Percentiles rank a stretch among this genome's conserved stretches.
Conservation (phyloP, 202 grass and related monocot genomes). For the Eragrostis tef region DNA sequence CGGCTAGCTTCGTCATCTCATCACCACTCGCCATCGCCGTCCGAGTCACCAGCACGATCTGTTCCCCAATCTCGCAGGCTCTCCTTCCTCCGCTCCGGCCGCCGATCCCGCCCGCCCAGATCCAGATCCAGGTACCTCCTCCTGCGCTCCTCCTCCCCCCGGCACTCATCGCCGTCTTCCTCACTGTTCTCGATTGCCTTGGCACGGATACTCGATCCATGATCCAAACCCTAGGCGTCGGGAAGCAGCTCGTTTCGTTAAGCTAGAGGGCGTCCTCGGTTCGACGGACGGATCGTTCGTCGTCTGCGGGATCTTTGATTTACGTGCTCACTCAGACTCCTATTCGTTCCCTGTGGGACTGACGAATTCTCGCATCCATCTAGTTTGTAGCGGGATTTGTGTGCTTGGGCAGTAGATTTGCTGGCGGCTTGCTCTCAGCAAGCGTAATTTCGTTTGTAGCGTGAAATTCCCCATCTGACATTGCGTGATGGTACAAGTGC, state of each 20-base stretch:
- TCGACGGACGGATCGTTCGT: background rate
- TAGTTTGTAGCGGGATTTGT: background rate
- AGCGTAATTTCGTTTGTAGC: background rate
- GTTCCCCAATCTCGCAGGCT: background rate
- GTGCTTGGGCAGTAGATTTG: background rate
- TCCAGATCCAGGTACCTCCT: constrained; percentile 17
- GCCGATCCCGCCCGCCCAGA: background rate
- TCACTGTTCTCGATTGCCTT: too few relatives aligned
- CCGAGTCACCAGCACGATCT: background rate
- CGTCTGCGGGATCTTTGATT: background rate
- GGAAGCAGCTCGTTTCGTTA: background rate
- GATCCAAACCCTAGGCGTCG: too few relatives aligned
- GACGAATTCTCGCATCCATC: background rate
- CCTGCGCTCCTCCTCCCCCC: background rate
- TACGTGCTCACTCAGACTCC: background rate
- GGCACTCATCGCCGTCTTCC: background rate
- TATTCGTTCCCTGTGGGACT: background rate
- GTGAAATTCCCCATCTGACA: background rate
- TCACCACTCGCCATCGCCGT: background rate
- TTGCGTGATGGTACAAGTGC: background rate
- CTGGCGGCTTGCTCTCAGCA: background rate
- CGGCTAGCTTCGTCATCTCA: too few relatives aligned
- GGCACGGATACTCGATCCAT: too few relatives aligned
- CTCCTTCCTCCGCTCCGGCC: background rate
- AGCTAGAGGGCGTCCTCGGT: background rate